A percentile compares a stretch with the other conserved stretches of the same genome.
These are phyloP conservation scores for Phytophthora pistaciae DNA, from an alignment of 352 stramenopile genomes.

Conservation along the genomic window DNA sequence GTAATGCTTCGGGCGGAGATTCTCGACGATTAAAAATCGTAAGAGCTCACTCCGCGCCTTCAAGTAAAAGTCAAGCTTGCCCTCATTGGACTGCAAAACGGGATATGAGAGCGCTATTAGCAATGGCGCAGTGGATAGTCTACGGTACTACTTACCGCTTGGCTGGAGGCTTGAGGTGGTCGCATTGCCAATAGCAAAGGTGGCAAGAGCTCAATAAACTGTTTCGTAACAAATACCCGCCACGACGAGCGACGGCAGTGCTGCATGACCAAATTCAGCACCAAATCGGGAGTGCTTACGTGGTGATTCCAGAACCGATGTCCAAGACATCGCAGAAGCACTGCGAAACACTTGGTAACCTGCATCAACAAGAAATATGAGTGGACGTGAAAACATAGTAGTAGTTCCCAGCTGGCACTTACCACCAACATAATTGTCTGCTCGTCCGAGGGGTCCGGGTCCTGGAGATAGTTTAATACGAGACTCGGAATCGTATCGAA, in stretches of 20 bases:
- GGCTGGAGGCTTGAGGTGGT: slow-evolving; percentile 58
- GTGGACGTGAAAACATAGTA: not conserved
- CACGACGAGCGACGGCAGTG: slow-evolving; percentile 72
- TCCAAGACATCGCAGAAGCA: slow-evolving; percentile 75
- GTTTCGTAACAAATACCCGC: slow-evolving; percentile 83
- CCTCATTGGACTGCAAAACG: slow-evolving; percentile 44
- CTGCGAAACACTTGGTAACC: slow-evolving; percentile 85
- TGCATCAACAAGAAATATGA: slow-evolving; percentile 28
- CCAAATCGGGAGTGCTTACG: slow-evolving; percentile 67
- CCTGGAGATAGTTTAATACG: slow-evolving; percentile 87
- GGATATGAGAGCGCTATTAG: slow-evolving; percentile 1
- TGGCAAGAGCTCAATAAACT: slow-evolving; percentile 80
- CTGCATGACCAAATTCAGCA: slow-evolving; percentile 76
- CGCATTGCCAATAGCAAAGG: slow-evolving; percentile 75
- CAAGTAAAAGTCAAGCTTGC: slow-evolving; percentile 72
- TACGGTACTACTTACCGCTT: slow-evolving; percentile 31
- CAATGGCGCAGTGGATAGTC: not conserved
- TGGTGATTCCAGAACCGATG: slow-evolving; percentile 89
- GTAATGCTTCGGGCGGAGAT: slow-evolving; percentile 58
- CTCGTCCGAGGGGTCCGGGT: slow-evolving; percentile 74
- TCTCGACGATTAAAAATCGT: slow-evolving; percentile 63
- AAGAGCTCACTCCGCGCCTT: slow-evolving; percentile 61
- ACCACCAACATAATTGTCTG: slow-evolving; percentile 84
- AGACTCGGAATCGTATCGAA: slow-evolving; percentile 90
- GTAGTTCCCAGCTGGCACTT: slow-evolving; percentile 7